Evolutionary conservation across 345 rosid genomes (phyloP).

Genomic region (Brassica nigra): DNA sequence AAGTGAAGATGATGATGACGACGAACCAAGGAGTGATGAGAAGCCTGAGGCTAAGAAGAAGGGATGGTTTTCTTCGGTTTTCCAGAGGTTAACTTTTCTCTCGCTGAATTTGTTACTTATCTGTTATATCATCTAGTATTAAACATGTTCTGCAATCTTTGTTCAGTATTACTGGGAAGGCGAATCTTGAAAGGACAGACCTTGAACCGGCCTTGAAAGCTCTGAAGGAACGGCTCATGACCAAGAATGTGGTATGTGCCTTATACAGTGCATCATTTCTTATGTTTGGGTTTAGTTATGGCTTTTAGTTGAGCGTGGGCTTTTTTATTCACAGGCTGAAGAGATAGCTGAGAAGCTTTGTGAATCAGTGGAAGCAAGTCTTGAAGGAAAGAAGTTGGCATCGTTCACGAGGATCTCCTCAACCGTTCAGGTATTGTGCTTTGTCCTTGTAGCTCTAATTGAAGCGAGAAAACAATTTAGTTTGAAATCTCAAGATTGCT

Average conservation of each 20-base stretch:
- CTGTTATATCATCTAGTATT: conserved; percentile 2
- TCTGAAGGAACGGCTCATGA: conserved; percentile 97
- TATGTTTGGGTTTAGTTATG: not conserved
- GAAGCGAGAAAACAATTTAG: not conserved
- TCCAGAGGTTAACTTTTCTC: conserved; percentile 70
- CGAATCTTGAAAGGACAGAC: conserved; percentile 92
- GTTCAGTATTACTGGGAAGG: conserved; percentile 92
- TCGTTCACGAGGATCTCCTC: conserved; percentile 97
- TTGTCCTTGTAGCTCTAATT: conserved; percentile 10
- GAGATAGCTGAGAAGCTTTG: conserved; percentile 98
- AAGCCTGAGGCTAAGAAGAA: conserved; percentile 76
- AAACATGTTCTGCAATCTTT: conserved; percentile 24
- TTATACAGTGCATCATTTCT: not conserved
- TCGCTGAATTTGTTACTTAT: not conserved
- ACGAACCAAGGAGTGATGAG: conserved; percentile 60
- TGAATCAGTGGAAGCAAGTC: conserved; percentile 95
- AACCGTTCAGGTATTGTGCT: conserved; percentile 76
- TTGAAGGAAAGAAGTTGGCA: conserved; percentile 93
- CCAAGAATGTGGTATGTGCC: conserved; percentile 94
- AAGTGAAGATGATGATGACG: conserved; percentile 70
- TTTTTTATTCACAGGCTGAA: conserved; percentile 64
- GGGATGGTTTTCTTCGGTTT: conserved; percentile 97
- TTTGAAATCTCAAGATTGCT: conserved; percentile 9
- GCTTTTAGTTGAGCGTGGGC: not conserved
- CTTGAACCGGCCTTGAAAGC: conserved; percentile 92